Evolutionary conservation across 2,329 filamentous ascomycete genomes (phyloP), one percentile per base, ranked within the genome.

Genomic region (Cercospora berteroae): DNA sequence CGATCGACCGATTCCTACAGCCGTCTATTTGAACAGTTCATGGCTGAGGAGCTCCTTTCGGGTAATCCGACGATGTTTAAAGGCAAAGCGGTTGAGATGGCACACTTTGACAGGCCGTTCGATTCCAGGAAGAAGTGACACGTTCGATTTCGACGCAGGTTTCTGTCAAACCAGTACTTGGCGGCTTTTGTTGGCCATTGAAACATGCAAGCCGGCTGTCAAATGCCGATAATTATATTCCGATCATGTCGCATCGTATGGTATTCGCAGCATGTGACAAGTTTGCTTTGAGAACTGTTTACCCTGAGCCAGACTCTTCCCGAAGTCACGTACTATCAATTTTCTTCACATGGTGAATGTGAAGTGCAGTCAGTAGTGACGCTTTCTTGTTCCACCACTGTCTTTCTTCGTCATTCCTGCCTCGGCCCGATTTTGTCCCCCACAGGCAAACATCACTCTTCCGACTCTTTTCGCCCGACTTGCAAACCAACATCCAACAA

Each of bases 351-450:
- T 27, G 25, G 25, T 27, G 25, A 27, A 39, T 27, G 36, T 39
- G 36, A 39, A 39, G 36, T 42, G 36, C 36, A n/a, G 25, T 27
- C 25, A 44, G 39, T 16, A 44, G 48, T 55, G 48, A 55, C 48
- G 48, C 23, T 55, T 27, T 55, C 25, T 55, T 25, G 25, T 27
- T 55, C 12, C 48, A 55, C 20, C 48, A 23, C 16, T 23, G 12
- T 55, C 55, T 23, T 58, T 27, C 55, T 8, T 58, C 55, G 55
- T 58, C 55, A 58, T 58, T 58, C 27, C 55, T 58, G 55, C 55
- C 55, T 58, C 55, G 55, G 55, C 55, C 55, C 55, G 55, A 58
- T 58, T 58, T 58, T 36, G 27, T 58, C 55, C 55, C 25, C 27
- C 55, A 33, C 27, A 55, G 18, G 48, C 48, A 18, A 58, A 58